Percentiles rank a stretch among this genome's conserved stretches.
Evolutionary conservation across 768 basidiomycete species (phyloP).

Genomic region (Crepidotus variabilis): DNA sequence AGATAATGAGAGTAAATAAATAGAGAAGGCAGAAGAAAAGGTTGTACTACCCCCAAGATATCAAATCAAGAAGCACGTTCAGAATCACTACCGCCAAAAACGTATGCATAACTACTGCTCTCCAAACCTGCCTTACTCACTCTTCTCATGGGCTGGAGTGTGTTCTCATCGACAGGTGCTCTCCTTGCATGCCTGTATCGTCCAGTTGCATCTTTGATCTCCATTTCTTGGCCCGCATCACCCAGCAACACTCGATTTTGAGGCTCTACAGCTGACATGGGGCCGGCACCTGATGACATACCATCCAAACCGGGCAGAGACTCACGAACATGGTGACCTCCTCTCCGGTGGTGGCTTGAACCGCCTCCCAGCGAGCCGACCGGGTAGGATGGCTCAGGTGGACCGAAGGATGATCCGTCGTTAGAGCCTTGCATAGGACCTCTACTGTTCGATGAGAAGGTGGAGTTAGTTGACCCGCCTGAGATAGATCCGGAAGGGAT

Average conservation of each 20-base stretch:
- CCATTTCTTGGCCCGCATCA: slow-evolving; percentile 77
- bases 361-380: slow-evolving; percentile 1
- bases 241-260: slow-evolving; percentile 45
- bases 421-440: slow-evolving; percentile 19
- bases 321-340: slow-evolving; percentile 70
- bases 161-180: slow-evolving; percentile 85
- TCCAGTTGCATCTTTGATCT: slow-evolving; percentile 82
- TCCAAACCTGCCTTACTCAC: slow-evolving; percentile 94
- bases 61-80: no score
- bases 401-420: slow-evolving; percentile 1
- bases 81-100: background rate
- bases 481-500: slow-evolving; percentile 2
- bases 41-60: no score
- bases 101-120: slow-evolving; percentile 40
- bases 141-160: slow-evolving; percentile 83
- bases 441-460: background rate
- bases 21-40: no score
- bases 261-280: slow-evolving; percentile 34
- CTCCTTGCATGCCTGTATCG: slow-evolving; percentile 84
- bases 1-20: background rate
- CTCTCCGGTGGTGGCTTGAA: slow-evolving; percentile 26
- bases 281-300: slow-evolving; percentile 26
- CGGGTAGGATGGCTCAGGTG: slow-evolving; percentile 2
- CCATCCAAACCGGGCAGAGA: slow-evolving; percentile 61
- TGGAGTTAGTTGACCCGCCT: background rate